A percentile compares a stretch with the other conserved stretches of the same genome.
These are phyloP conservation scores for Auriscalpium vulgare DNA, from an alignment of 768 basidiomycete species.

Conservation along the genomic window DNA sequence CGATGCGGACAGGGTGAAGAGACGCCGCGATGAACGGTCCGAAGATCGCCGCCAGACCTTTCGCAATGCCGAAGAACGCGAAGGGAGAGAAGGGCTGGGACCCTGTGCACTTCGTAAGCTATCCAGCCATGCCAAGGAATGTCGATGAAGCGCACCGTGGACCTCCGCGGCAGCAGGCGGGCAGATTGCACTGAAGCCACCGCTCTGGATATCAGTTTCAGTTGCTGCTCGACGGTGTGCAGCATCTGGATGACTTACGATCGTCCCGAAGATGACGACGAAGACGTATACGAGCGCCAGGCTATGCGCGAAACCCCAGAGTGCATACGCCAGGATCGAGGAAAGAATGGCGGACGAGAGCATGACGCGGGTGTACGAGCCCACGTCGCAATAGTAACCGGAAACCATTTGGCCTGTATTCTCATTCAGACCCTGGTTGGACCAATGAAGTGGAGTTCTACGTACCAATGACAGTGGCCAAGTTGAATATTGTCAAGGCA, in stretches of 20 bases:
- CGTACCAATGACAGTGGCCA: slow-evolving; percentile 14
- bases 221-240: not conserved
- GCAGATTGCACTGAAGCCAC: not conserved
- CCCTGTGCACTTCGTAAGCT: not conserved
- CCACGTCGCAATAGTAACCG: slow-evolving; percentile 17
- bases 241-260: slow-evolving; percentile 4
- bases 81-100: not conserved
- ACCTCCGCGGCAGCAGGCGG: not conserved
- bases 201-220: not conserved
- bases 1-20: not conserved
- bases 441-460: not conserved
- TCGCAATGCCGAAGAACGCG: not conserved
- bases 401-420: slow-evolving; percentile 15
- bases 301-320: slow-evolving; percentile 18
- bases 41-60: not conserved
- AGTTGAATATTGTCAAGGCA: slow-evolving; percentile 20
- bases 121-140: not conserved
- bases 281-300: slow-evolving; percentile 16
- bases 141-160: not conserved
- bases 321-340: slow-evolving; percentile 14
- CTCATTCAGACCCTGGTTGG: too few relatives aligned
- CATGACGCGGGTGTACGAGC: slow-evolving; percentile 20
- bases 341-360: slow-evolving; percentile 12
- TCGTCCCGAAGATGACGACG: slow-evolving; percentile 18
- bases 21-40: not conserved